Evolutionary conservation across 2,329 filamentous ascomycete genomes (phyloP).

Genomic region (Knoxdaviesia capensis): DNA sequence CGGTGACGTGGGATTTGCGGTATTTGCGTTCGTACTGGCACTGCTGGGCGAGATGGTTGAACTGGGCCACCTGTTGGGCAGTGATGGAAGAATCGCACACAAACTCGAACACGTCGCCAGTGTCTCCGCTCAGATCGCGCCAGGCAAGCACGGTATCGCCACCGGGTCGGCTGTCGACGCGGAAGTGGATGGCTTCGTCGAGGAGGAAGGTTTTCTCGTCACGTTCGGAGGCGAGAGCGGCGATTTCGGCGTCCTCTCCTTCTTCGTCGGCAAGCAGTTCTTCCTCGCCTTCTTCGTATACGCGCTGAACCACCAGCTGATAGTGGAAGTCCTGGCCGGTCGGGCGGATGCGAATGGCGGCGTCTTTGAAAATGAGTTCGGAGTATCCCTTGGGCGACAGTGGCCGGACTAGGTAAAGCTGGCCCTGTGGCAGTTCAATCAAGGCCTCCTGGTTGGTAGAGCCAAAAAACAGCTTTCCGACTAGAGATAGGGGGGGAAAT

Average conservation of each 20-base stretch:
- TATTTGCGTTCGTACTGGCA: conserved; percentile 98
- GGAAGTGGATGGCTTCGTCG: conserved; percentile 79
- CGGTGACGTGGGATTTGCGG: conserved; percentile 56
- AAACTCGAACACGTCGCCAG: conserved; percentile 92
- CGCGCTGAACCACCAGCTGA: conserved; percentile 86
- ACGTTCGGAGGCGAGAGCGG: conserved; percentile 57
- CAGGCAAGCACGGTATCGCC: conserved; percentile 81
- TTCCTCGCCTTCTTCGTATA: conserved; percentile 93
- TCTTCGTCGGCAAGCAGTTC: conserved; percentile 81
- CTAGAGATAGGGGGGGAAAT: conserved; percentile 32
- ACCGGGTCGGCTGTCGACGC: conserved; percentile 60
- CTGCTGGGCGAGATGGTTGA: conserved; percentile 67
- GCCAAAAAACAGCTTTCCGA: conserved; percentile 87
- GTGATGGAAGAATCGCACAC: conserved; percentile 65
- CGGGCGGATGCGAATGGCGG: conserved; percentile 72
- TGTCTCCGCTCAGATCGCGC: conserved; percentile 85
- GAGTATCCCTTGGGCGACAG: conserved; percentile 94
- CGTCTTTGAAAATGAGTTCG: conserved; percentile 97
- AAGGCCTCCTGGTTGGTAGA: conserved; percentile 72
- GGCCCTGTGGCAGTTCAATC: conserved; percentile 84
- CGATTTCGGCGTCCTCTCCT: conserved; percentile 58
- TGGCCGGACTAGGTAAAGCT: conserved; percentile 91
- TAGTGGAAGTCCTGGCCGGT: conserved; percentile 95
- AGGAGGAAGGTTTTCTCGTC: conserved; percentile 96
- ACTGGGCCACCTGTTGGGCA: conserved; percentile 52